Base-by-base conservation (phyloP, 306 rosid species). In the Cicer pinnatifidum region DNA sequence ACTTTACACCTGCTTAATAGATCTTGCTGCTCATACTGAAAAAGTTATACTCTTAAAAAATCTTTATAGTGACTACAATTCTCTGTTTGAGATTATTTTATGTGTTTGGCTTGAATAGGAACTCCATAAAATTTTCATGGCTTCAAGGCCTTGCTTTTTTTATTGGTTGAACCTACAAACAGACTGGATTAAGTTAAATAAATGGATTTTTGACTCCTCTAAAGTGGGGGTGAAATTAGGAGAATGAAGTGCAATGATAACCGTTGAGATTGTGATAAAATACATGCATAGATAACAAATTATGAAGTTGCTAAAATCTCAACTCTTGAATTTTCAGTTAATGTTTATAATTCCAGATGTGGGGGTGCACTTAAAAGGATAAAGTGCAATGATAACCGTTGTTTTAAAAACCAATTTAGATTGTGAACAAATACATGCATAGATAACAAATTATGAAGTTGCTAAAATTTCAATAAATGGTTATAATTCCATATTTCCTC, bases 111-210 rank as follows among this genome's bases (percentile, higher is more conserved):
- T n/a, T 15, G 12, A 62, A 62, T 37, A 39, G 11, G 48, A 62
- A 38, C 47, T 8, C 12, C 45, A 15, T 13, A 61, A 13, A 37
- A 61, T 41, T 41, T 9, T 41, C 46, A 41, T 39, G 43, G 7
- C 67, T 61, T 13, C 13, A 8, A 61, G 20, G 69, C 17, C 52
- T 66, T 38, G 12, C 52, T 41, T 37, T 79, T 63, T 48, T 56
- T 19, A 54, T 66, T n/a, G 69, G 43, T 64, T 66, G 56, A 46
- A 72, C 83, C 64, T 47, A 45, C 13, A 19, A 48, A 67, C 58
- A 48, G 16, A 60, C 35, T 6, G 15, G 45, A 15, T 66, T 41
- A 11, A 10, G 63, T 23, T 57, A 23, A 57, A 57, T 23, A 57
- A 23, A 57, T 23, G 39, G 7, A 57, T 11, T 57, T 11, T 23